These are phyloP conservation scores for Saposhnikovia divaricata DNA, from an alignment of 129 eudicot genomes.

Conservation along the genomic window DNA sequence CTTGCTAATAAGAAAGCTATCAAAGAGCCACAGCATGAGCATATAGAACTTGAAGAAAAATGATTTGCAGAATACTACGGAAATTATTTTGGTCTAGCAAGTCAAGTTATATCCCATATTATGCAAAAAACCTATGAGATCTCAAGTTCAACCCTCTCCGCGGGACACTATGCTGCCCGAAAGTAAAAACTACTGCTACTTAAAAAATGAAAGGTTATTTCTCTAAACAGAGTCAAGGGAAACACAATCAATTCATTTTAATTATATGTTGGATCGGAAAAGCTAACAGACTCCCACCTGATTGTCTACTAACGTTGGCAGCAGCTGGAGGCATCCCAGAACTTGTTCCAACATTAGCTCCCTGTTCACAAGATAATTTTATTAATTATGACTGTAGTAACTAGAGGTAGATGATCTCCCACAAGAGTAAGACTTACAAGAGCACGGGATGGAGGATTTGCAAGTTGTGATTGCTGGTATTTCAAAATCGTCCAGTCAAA, in stretches of 20 bases:
- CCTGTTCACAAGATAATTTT: neutral
- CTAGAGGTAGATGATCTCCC: neutral
- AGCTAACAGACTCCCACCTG: neutral
- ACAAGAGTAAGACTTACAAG: neutral
- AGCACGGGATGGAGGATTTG: slow-evolving; percentile 8
- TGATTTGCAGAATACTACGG: neutral
- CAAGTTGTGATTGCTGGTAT: slow-evolving; percentile 10
- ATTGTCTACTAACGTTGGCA: neutral
- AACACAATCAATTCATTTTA: neutral
- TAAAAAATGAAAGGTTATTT: neutral
- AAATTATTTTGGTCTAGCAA: neutral
- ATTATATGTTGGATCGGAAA: neutral
- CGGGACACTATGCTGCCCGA: neutral
- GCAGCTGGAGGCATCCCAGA: slow-evolving; percentile 8
- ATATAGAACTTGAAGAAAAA: neutral
- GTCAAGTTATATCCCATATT: neutral
- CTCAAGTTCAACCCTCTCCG: neutral
- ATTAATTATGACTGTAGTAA: neutral
- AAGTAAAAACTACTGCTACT: neutral
- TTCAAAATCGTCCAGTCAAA: slow-evolving; percentile 11
- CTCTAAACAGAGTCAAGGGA: neutral
- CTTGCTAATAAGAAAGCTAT: neutral
- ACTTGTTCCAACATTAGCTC: slow-evolving; percentile 2
- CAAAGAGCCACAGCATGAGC: neutral
- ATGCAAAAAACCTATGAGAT: neutral